These are phyloP conservation scores for Staphylotrichum tortipilum DNA, from an alignment of 495 filamentous ascomycete species.

Conservation along the genomic window DNA sequence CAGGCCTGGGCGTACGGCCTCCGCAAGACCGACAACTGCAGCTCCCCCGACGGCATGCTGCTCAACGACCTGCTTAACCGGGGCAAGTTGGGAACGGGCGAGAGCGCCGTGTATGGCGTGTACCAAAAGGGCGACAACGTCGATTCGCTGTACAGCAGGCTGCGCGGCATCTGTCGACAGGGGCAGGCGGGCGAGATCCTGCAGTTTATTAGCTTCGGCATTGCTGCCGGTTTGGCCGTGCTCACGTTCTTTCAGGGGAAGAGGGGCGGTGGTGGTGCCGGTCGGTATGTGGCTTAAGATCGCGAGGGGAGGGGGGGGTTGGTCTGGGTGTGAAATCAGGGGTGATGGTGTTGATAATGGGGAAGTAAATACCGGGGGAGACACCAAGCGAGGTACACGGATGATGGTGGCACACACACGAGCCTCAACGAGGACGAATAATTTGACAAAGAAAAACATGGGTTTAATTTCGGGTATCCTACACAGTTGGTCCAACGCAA, in stretches of 20 bases:
- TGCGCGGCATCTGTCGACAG: constrained; percentile 25
- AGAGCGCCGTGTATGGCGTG: constrained; percentile 13
- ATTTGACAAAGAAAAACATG: background rate
- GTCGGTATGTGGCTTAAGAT: constrained; percentile 8
- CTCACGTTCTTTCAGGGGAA: constrained; percentile 12
- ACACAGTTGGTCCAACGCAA: background rate
- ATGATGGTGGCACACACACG: background rate
- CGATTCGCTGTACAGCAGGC: background rate
- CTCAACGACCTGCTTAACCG: constrained; percentile 29
- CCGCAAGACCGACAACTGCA: constrained; percentile 27
- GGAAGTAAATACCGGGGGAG: background rate
- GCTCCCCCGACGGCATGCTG: constrained; percentile 9
- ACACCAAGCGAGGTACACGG: too few species aligned
- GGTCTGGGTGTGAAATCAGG: background rate
- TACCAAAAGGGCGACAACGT: background rate
- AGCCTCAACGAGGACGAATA: background rate
- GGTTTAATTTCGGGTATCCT: background rate
- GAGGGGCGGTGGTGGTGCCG: background rate
- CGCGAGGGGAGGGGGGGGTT: background rate
- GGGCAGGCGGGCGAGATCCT: constrained; percentile 29
- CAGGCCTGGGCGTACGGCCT: constrained; percentile 43
- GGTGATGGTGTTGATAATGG: too few species aligned
- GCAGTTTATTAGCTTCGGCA: constrained; percentile 26
- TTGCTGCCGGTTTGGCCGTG: constrained; percentile 18
- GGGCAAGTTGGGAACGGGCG: constrained; percentile 17